Conservation (phyloP, 2,329 filamentous ascomycete species). For the Cryphonectria nitschkei region DNA sequence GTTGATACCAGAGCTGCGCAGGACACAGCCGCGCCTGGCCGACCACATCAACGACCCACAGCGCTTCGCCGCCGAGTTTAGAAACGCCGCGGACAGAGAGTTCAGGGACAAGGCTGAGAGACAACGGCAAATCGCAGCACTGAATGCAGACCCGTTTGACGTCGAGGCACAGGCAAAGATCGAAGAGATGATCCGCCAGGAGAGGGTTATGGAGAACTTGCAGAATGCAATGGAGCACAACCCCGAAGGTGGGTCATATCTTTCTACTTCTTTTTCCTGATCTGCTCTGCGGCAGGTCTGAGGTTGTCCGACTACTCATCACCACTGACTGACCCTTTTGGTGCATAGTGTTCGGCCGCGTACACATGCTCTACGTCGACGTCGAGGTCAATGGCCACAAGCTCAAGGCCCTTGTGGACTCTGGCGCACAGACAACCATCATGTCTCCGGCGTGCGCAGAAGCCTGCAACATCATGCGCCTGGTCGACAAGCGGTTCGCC, state of each 20-base stretch:
- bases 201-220: constrained; percentile 91
- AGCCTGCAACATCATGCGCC: constrained; percentile 90
- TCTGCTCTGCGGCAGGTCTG: not conserved
- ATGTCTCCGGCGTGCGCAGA: constrained; percentile 96
- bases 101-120: constrained; percentile 75
- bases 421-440: constrained; percentile 95
- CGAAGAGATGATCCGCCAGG: constrained; percentile 95
- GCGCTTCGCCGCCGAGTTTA: constrained; percentile 75
- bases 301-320: constrained; percentile 7
- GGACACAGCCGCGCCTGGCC: constrained; percentile 76
- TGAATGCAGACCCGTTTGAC: constrained; percentile 96
- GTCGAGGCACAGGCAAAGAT: constrained; percentile 89
- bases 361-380: constrained; percentile 95
- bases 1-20: constrained; percentile 66
- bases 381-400: constrained; percentile 92
- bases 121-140: constrained; percentile 77
- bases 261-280: too few species aligned
- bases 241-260: constrained; percentile 76
- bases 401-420: constrained; percentile 96
- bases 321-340: constrained; percentile 23
- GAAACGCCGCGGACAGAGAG: constrained; percentile 70
- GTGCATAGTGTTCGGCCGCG: constrained; percentile 79
- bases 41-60: constrained; percentile 74
- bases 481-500: constrained; percentile 89
- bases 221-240: constrained; percentile 98